Conservation (phyloP, 2,329 filamentous ascomycete species). For the Epichloe aotearoae region DNA sequence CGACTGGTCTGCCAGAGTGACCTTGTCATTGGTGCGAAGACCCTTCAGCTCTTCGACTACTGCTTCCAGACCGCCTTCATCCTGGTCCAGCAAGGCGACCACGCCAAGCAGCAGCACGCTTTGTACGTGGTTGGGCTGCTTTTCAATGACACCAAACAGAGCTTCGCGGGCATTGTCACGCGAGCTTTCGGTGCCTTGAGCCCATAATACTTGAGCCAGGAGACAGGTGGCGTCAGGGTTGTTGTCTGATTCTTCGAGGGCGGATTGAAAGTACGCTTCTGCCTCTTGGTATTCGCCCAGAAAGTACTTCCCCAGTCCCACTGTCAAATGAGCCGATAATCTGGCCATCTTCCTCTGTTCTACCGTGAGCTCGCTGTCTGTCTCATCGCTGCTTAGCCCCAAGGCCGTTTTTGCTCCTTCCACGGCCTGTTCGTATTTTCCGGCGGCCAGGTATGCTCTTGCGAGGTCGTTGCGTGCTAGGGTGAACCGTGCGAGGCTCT, state of each 20-base stretch:
- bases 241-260: constrained; percentile 60
- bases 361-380: constrained; percentile 49
- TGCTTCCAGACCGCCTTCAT: constrained; percentile 66
- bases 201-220: constrained; percentile 86
- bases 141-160: constrained; percentile 69
- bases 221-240: constrained; percentile 79
- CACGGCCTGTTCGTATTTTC: constrained; percentile 52
- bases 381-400: constrained; percentile 61
- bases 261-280: constrained; percentile 66
- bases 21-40: constrained; percentile 53
- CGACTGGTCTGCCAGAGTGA: constrained; percentile 50
- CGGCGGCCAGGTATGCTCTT: constrained; percentile 62
- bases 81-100: constrained; percentile 69
- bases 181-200: constrained; percentile 63
- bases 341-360: constrained; percentile 57
- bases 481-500: constrained; percentile 63
- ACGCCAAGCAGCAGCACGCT: constrained; percentile 72
- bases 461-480: constrained; percentile 79
- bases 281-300: constrained; percentile 51
- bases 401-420: constrained; percentile 74
- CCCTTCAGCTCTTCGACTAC: constrained; percentile 64
- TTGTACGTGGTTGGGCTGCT: constrained; percentile 60
- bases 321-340: constrained; percentile 73
- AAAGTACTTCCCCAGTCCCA: constrained; percentile 73
- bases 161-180: constrained; percentile 64